These are phyloP conservation scores for Fragaria ananassa DNA, from an alignment of 306 rosid species.

Conservation along the genomic window DNA sequence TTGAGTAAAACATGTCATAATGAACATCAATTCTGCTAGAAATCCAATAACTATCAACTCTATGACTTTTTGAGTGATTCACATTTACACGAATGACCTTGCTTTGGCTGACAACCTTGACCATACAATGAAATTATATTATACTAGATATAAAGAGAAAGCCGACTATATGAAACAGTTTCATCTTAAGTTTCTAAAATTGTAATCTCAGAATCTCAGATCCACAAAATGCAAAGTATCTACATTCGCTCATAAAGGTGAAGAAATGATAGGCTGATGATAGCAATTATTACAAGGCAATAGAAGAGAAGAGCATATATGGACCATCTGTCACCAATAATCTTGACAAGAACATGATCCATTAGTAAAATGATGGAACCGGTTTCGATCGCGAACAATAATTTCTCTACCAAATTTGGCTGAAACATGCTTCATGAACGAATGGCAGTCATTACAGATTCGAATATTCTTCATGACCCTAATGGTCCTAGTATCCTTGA, in stretches of 20 bases:
- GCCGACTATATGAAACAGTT: neutral
- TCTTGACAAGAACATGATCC: conserved; percentile 17
- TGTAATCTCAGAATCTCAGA: too few species aligned
- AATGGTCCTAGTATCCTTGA: neutral
- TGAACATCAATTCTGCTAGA: neutral
- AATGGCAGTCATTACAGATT: conserved; percentile 20
- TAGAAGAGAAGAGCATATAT: neutral
- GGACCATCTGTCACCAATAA: conserved; percentile 14
- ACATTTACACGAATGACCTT: neutral
- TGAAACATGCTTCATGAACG: conserved; percentile 19
- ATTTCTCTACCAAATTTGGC: conserved; percentile 11
- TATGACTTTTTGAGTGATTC: neutral
- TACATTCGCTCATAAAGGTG: neutral
- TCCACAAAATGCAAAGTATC: neutral
- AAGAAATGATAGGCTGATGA: neutral
- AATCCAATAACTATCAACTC: neutral
- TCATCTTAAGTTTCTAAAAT: neutral
- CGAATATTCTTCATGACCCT: conserved; percentile 18
- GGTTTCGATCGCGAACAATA: conserved; percentile 11
- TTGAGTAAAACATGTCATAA: neutral
- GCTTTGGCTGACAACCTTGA: neutral
- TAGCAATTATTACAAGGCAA: neutral
- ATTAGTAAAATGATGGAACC: conserved; percentile 8
- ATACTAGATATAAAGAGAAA: neutral
- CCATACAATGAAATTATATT: neutral